Evolutionary conservation across 805 yeast species (phyloP), one percentile per base, ranked within the genome.

Genomic region (Wickerhamiella nectarea): DNA sequence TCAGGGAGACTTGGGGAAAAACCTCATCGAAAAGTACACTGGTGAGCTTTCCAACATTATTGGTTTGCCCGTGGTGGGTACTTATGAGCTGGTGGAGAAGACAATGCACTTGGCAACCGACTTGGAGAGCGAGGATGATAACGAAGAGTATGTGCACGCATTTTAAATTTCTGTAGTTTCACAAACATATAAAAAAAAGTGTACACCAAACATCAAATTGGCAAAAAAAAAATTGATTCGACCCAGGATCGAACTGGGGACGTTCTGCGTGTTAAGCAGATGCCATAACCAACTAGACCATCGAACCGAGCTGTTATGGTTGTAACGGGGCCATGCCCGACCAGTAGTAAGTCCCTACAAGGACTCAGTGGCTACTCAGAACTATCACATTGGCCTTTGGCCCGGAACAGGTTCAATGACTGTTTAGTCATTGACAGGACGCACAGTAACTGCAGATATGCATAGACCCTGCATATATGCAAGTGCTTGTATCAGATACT

Each of bases 241-340:
- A 87, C 95, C 95, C 95, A 85, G 95, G 95, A 84, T 87, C 95
- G 95, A 87, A 87, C 95, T 85, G 95, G 95, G 95, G 95, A 86
- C 95, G 85, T 83, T 83, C 91, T 85, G 95, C 95, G 95, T 87
- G 96, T 87, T 85, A 87, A 84, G 95, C 95, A 86, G 91, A 83
- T 82, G 95, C 94, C 95, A 87, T 87, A 77, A 86, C 95, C 95
- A 69, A 86, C 95, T 86, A 86, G 95, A 86, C 95, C 95, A 86
- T 43, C 46, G 46, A 43, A 43, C 46, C 46, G n/a, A 33, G 31
- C 31, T 28, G 31, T 28, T 28, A 15, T 10, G 14, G 24, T 21
- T 5, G 24, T 6, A 21, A 6, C 24, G 8, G 24, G 24, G n/a
- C n/a, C n/a, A n/a, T n/a, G n/a, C n/a, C n/a, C n/a, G n/a, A n/a